A percentile compares a stretch with the other conserved stretches of the same genome.
Evolutionary conservation across 805 yeast species (phyloP).

Genomic region (Saccharomycopsis schoenii): DNA sequence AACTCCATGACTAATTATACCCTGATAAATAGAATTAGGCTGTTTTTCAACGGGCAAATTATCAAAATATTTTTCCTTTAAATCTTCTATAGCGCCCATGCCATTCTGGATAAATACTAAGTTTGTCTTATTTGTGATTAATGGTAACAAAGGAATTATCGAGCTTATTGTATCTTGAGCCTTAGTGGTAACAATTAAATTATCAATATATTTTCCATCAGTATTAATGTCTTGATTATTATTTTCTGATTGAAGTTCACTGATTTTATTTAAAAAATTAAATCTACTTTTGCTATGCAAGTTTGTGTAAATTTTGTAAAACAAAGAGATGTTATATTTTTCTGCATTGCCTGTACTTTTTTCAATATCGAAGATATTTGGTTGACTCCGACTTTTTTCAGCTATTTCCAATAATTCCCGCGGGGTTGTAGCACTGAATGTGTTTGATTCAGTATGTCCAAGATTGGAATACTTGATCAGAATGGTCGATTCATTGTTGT

Average conservation of each 20-base stretch:
- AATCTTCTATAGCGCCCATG: constrained; percentile 61
- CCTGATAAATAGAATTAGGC: constrained; percentile 60
- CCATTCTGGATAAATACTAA: constrained; percentile 81
- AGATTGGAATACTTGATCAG: constrained; percentile 20
- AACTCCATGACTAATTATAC: constrained; percentile 79
- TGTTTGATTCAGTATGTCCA: constrained; percentile 16
- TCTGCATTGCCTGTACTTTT: background rate
- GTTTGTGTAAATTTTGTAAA: background rate
- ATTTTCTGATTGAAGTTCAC: background rate
- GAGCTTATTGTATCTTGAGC: constrained; percentile 66
- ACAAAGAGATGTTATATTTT: background rate
- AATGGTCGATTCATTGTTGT: constrained; percentile 23
- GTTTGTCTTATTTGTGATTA: constrained; percentile 43
- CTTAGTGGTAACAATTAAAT: constrained; percentile 70
- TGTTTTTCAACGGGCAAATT: constrained; percentile 41
- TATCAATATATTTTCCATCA: constrained; percentile 29
- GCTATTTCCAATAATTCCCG: background rate
- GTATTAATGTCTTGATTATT: background rate
- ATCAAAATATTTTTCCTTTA: constrained; percentile 28
- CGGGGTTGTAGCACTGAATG: constrained; percentile 13
- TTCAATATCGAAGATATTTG: background rate
- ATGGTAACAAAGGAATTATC: constrained; percentile 40
- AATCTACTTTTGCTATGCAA: background rate
- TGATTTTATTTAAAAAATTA: background rate
- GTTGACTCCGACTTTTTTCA: background rate